phyloP scores from a whole-genome alignment of 2,329 filamentous ascomycete genomes.

The Colletotrichum sp. region DNA sequence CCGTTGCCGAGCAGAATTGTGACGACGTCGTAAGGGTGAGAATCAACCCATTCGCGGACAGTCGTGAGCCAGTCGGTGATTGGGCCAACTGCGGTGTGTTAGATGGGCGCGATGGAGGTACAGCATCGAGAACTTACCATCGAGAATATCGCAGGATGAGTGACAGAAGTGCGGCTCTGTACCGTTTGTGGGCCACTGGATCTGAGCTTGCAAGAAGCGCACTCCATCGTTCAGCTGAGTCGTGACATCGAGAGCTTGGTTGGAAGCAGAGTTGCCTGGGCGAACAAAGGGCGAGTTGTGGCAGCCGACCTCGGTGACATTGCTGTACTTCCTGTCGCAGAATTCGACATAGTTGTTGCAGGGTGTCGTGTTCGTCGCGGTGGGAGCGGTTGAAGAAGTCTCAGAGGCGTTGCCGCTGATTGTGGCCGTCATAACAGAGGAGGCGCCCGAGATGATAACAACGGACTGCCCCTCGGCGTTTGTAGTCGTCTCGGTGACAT shows the following conservation, averaged over 20 bases:
- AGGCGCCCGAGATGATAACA: constrained; percentile 52
- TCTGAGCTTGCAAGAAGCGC: constrained; percentile 67
- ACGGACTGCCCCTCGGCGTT: constrained; percentile 36
- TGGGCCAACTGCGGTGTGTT: constrained; percentile 60
- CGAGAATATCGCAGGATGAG: constrained; percentile 79
- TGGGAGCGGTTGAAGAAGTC: constrained; percentile 43
- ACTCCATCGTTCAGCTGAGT: constrained; percentile 80
- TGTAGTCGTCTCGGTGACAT: constrained; percentile 29
- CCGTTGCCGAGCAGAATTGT: constrained; percentile 87
- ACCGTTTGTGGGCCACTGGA: constrained; percentile 59
- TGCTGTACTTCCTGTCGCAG: constrained; percentile 78
- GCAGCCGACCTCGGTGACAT: constrained; percentile 78
- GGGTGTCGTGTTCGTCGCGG: constrained; percentile 73
- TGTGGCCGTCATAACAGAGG: constrained; percentile 44
- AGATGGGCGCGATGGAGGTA: neutral
- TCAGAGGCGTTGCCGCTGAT: constrained; percentile 43
- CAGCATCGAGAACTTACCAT: constrained; percentile 38
- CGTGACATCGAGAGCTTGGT: constrained; percentile 72
- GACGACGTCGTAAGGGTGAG: constrained; percentile 85
- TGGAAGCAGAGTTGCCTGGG: constrained; percentile 74
- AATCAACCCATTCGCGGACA: constrained; percentile 74
- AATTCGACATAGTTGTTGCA: constrained; percentile 84
- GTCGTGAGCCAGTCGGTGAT: constrained; percentile 74
- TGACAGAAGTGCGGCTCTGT: constrained; percentile 78
- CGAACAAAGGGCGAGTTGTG: constrained; percentile 84